A percentile compares a stretch with the other conserved stretches of the same genome.
These are phyloP conservation scores for Aspergillus baeticus DNA, from an alignment of 495 filamentous ascomycete genomes.

Conservation along the genomic window DNA sequence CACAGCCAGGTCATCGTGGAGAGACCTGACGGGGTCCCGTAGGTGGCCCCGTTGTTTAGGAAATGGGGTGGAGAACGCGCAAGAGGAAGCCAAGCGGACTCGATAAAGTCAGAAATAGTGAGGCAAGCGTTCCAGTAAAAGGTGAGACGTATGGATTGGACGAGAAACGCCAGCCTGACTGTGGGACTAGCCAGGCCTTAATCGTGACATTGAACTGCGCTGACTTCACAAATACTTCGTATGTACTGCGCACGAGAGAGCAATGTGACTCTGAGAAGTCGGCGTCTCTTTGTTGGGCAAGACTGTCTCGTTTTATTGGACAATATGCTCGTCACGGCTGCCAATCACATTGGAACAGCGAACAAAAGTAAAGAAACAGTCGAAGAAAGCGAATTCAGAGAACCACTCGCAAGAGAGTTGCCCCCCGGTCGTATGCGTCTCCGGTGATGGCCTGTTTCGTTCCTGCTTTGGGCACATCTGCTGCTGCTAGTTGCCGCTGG, in stretches of 20 bases:
- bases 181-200: slow-evolving; percentile 13
- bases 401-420: slow-evolving; percentile 15
- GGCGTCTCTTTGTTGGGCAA: background rate
- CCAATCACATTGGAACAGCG: slow-evolving; percentile 18
- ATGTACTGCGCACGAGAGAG: background rate
- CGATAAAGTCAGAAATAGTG: slow-evolving; percentile 21
- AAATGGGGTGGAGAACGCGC: slow-evolving; percentile 20
- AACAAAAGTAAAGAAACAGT: slow-evolving; percentile 10
- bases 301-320: background rate
- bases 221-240: background rate
- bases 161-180: background rate
- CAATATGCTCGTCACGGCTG: slow-evolving; percentile 2
- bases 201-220: slow-evolving; percentile 13
- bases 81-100: slow-evolving; percentile 17
- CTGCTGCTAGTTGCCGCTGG: slow-evolving; percentile 27
- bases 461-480: slow-evolving; percentile 31
- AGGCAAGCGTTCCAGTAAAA: slow-evolving; percentile 19
- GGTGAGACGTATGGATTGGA: slow-evolving; percentile 21
- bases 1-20: slow-evolving; percentile 42
- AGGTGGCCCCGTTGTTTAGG: slow-evolving; percentile 23
- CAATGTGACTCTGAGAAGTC: background rate
- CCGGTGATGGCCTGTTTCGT: slow-evolving; percentile 20
- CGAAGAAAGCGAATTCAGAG: slow-evolving; percentile 10
- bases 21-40: slow-evolving; percentile 25
- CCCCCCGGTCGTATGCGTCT: slow-evolving; percentile 10